Percentiles rank a stretch among this genome's conserved stretches.
These are phyloP conservation scores for Fusarium xyrophilum DNA, from an alignment of 2,329 filamentous ascomycete genomes.

Conservation along the genomic window DNA sequence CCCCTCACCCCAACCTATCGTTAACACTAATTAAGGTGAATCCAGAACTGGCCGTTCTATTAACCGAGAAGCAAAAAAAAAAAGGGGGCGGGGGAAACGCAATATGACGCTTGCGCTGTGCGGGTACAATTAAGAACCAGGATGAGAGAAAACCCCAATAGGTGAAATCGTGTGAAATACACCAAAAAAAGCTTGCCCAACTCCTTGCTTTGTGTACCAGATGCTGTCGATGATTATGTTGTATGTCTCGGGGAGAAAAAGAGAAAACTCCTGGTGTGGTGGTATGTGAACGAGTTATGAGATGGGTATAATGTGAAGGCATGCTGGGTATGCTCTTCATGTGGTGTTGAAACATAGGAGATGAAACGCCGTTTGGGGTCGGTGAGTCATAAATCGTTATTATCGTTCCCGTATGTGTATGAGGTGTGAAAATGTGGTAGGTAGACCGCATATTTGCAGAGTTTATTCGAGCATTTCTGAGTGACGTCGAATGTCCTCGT, in stretches of 20 bases:
- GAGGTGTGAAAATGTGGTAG: background rate
- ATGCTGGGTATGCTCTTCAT: slow-evolving; percentile 32
- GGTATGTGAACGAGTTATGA: slow-evolving; percentile 8
- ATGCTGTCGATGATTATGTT: slow-evolving; percentile 33
- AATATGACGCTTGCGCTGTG: slow-evolving; percentile 7
- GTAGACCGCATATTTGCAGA: background rate
- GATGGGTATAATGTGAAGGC: slow-evolving; percentile 29
- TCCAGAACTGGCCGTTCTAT: slow-evolving; percentile 15
- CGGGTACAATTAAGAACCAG: slow-evolving; percentile 32
- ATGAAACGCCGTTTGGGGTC: slow-evolving; percentile 28
- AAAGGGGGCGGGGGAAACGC: background rate
- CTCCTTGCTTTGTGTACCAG: slow-evolving; percentile 39
- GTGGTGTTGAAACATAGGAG: slow-evolving; percentile 28
- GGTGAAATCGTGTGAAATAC: slow-evolving; percentile 26
- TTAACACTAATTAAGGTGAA: slow-evolving; percentile 17
- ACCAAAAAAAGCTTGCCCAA: slow-evolving; percentile 33
- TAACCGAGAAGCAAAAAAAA: slow-evolving; percentile 11
- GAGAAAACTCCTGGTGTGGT: background rate
- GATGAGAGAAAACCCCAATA: slow-evolving; percentile 22
- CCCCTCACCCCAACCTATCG: slow-evolving; percentile 10
- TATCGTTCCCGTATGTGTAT: slow-evolving; percentile 16
- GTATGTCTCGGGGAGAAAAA: slow-evolving; percentile 4
- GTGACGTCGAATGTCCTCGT: slow-evolving; percentile 72
- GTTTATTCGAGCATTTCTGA: slow-evolving; percentile 57
- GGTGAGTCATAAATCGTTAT: slow-evolving; percentile 36